Evolutionary conservation across 2,329 filamentous ascomycete species (phyloP), one percentile per base, ranked within the genome.

Genomic region (Cucurbitaria berberidis): DNA sequence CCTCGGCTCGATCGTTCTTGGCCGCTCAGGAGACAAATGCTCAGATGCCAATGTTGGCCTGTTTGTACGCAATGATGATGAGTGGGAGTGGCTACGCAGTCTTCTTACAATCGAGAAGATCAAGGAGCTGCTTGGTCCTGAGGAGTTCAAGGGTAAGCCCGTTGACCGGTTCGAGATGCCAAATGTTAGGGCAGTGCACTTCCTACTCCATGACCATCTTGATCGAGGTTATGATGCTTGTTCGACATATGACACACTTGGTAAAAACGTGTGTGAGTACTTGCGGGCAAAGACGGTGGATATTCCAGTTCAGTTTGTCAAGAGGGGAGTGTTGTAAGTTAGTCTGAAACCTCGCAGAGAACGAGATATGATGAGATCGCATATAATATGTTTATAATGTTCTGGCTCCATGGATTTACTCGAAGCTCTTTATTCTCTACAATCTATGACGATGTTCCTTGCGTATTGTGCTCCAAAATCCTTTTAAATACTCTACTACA

Each of bases 221-320:
- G 77, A 80, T 45, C 68, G 77, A 0, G 77, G 78, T 0, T 79
- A 77, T 61, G 74, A 78, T 46, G 74, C 76, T 4, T 78, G 75
- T 30, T 72, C 69, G 42, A 73, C 73, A 1, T 79, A 80, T 40
- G 80, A 81, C 60, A 77, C 75, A 0, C 61, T 81, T 13, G 80
- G 78, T 0, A 82, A 82, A 72, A 78, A 78, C 19, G 68, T 74
- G 34, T 74, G 68, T 13, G 79, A 81, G 70, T 81, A 79, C 57
- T 42, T 81, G 45, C 63, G 78, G 41, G 75, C 75, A 19, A 78
- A 77, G 56, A 72, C 69, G n/a, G 77, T 81, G 0, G 77, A 81
- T 51, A 63, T 81, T 3, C 79, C 78, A 4, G 72, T 73, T 22
- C 59, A 64, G 39, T 81, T 80, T 63, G 62, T 81, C 21, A 68